Percentiles rank a stretch among this genome's conserved stretches.
Conservation (phyloP, 2,329 filamentous ascomycete species). For the Emmonsiellopsis sp. region DNA sequence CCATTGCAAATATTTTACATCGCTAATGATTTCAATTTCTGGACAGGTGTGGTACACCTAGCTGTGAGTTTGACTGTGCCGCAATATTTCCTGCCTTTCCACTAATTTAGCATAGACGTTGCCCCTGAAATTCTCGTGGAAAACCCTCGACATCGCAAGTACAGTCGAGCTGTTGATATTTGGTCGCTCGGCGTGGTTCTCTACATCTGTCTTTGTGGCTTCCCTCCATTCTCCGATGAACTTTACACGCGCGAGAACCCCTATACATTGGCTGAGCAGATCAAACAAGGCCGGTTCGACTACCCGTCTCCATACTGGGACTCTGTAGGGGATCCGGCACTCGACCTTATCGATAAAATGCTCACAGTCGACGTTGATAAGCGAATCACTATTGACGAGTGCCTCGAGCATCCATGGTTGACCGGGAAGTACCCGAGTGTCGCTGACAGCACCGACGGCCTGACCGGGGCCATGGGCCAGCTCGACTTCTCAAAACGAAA, state of each 20-base stretch:
- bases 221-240: slow-evolving; percentile 94
- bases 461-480: slow-evolving; percentile 74
- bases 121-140: slow-evolving; percentile 82
- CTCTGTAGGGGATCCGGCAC: slow-evolving; percentile 70
- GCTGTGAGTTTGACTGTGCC: slow-evolving; percentile 45
- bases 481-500: slow-evolving; percentile 81
- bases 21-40: slow-evolving; percentile 15
- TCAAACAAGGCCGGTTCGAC: slow-evolving; percentile 78
- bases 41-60: slow-evolving; percentile 72
- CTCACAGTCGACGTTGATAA: slow-evolving; percentile 75
- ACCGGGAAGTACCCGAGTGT: slow-evolving; percentile 49
- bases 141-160: slow-evolving; percentile 69
- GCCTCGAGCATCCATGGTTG: slow-evolving; percentile 84
- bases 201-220: slow-evolving; percentile 94
- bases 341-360: slow-evolving; percentile 94
- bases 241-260: slow-evolving; percentile 73
- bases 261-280: slow-evolving; percentile 79
- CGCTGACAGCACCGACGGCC: slow-evolving; percentile 81
- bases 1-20: not conserved
- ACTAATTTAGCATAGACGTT: slow-evolving; percentile 48
- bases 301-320: slow-evolving; percentile 98
- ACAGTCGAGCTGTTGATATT: slow-evolving; percentile 89
- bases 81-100: not conserved
- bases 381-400: slow-evolving; percentile 82
- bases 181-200: slow-evolving; percentile 97